These are phyloP conservation scores for Moesziomyces aphidis DNA, from an alignment of 1,284 basidiomycete species.

Conservation along the genomic window DNA sequence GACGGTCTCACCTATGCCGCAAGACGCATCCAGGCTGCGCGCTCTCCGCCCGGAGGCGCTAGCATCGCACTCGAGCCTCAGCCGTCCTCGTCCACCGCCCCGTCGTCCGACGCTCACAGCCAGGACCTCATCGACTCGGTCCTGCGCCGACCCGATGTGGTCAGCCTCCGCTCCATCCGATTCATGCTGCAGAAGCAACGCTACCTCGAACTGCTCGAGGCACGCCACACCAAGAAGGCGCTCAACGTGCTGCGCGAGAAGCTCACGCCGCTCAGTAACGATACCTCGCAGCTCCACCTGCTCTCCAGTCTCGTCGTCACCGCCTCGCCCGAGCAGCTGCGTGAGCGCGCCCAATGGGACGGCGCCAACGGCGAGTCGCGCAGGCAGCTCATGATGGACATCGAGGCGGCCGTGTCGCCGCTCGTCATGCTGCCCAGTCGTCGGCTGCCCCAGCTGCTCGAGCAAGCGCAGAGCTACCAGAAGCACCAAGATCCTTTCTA, in stretches of 20 bases:
- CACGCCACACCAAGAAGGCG: slow-evolving; percentile 82
- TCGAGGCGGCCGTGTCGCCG: slow-evolving; percentile 91
- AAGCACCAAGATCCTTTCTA: slow-evolving; percentile 62
- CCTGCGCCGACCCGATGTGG: slow-evolving; percentile 43
- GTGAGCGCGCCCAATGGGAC: slow-evolving; percentile 86
- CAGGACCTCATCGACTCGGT: slow-evolving; percentile 48
- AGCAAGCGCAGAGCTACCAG: slow-evolving; percentile 86
- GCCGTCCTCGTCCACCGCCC: slow-evolving; percentile 15
- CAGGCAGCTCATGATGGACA: slow-evolving; percentile 77
- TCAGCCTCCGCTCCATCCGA: slow-evolving; percentile 73
- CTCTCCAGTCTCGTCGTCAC: slow-evolving; percentile 63
- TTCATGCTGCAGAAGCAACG: slow-evolving; percentile 94
- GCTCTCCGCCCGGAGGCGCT: slow-evolving; percentile 1
- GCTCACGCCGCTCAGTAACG: slow-evolving; percentile 75
- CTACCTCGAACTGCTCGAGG: slow-evolving; percentile 93
- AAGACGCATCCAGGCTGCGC: slow-evolving; percentile 33
- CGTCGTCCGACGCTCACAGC: slow-evolving; percentile 20
- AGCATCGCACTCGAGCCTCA: slow-evolving; percentile 7
- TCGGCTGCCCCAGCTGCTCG: slow-evolving; percentile 84
- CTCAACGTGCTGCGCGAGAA: slow-evolving; percentile 87
- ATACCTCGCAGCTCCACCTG: slow-evolving; percentile 53
- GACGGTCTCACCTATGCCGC: slow-evolving; percentile 65
- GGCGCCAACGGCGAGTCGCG: slow-evolving; percentile 85
- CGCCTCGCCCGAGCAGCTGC: slow-evolving; percentile 77
- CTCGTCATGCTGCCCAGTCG: slow-evolving; percentile 91